These are phyloP conservation scores for Epichloe sibirici DNA, from an alignment of 2,329 filamentous ascomycete species.

Conservation along the genomic window DNA sequence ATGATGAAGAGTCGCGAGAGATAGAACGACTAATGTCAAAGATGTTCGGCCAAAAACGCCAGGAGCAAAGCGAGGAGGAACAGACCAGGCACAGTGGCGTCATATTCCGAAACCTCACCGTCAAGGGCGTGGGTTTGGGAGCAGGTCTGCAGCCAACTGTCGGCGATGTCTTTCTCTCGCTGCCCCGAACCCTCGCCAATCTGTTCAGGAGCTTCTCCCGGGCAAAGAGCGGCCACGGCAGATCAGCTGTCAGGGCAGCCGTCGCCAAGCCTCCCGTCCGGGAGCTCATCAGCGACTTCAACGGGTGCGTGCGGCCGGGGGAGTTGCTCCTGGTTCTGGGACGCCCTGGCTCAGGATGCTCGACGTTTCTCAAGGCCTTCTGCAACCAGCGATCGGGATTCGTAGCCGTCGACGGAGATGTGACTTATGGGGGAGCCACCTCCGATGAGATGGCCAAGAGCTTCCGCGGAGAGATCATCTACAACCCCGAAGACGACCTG, in stretches of 20 bases:
- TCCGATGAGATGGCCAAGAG: constrained; percentile 34
- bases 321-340: constrained; percentile 59
- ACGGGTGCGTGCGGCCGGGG: constrained; percentile 60
- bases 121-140: constrained; percentile 57
- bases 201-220: constrained; percentile 28
- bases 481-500: constrained; percentile 54
- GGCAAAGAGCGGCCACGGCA: no score
- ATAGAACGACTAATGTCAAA: constrained; percentile 53
- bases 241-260: constrained; percentile 33
- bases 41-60: constrained; percentile 56
- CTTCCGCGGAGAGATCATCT: constrained; percentile 53
- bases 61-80: constrained; percentile 55
- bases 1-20: constrained; percentile 32
- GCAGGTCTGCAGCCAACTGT: constrained; percentile 41
- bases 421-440: constrained; percentile 44
- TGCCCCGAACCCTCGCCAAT: constrained; percentile 31
- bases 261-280: constrained; percentile 44
- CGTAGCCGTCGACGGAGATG: constrained; percentile 50
- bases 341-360: constrained; percentile 56
- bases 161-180: constrained; percentile 52
- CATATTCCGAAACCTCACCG: constrained; percentile 56
- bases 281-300: constrained; percentile 52
- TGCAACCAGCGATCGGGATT: constrained; percentile 57
- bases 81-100: constrained; percentile 58
- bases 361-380: constrained; percentile 58